Evolutionary conservation across 2,329 filamentous ascomycete species (phyloP).

Genomic region (Talaromyces islandicus): DNA sequence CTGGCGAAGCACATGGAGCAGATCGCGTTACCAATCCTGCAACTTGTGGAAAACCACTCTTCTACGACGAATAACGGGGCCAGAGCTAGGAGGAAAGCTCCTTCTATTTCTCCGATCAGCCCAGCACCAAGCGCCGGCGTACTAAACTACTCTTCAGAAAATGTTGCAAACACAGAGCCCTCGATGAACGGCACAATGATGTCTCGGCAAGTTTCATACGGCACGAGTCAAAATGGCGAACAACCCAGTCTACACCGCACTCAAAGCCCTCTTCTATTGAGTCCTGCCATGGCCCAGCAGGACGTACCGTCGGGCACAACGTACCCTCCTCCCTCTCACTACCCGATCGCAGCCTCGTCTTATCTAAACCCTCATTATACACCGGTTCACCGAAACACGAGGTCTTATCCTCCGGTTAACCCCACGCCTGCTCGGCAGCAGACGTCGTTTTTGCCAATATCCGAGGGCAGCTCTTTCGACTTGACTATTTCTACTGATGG

Average conservation of each 20-base stretch:
- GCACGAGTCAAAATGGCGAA: neutral
- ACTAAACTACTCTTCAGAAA: slow-evolving; percentile 10
- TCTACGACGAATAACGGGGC: neutral
- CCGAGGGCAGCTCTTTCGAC: neutral
- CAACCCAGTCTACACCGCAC: neutral
- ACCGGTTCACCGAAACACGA: slow-evolving; percentile 11
- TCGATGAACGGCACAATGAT: neutral
- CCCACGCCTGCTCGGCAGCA: slow-evolving; percentile 1
- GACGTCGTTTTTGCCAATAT: neutral
- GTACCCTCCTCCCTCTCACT: slow-evolving; percentile 4
- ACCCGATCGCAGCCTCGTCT: neutral
- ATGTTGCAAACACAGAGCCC: neutral
- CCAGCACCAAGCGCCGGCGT: neutral
- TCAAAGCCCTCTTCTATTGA: neutral
- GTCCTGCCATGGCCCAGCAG: neutral
- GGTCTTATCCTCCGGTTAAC: slow-evolving; percentile 18
- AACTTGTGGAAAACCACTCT: slow-evolving; percentile 35
- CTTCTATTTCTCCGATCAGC: slow-evolving; percentile 3
- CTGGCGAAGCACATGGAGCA: slow-evolving; percentile 92
- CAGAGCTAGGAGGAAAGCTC: neutral
- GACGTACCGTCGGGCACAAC: slow-evolving; percentile 4
- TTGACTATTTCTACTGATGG: slow-evolving; percentile 19
- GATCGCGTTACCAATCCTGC: slow-evolving; percentile 73
- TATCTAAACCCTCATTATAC: slow-evolving; percentile 8
- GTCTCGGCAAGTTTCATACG: neutral